Evolutionary conservation across 306 rosid species (phyloP).

Genomic region (Nissolia schottii): DNA sequence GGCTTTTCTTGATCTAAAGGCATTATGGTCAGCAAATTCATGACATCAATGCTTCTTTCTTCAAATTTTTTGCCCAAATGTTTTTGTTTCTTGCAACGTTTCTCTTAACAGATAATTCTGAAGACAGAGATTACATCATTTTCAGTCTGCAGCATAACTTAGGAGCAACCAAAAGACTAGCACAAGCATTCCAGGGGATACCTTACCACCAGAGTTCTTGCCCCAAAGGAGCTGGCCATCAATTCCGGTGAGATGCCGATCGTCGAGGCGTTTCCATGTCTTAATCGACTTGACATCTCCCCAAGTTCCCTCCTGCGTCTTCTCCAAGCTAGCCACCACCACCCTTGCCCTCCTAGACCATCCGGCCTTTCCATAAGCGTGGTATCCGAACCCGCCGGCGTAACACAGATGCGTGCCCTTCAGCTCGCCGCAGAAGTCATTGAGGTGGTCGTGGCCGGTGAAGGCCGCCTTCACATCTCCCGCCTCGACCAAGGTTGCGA

Average conservation of each 20-base stretch:
- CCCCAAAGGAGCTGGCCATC: constrained; percentile 67
- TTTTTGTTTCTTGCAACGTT: not conserved
- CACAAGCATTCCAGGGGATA: not conserved
- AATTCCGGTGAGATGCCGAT: constrained; percentile 52
- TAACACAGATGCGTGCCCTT: constrained; percentile 69
- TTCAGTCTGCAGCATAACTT: constrained; percentile 5
- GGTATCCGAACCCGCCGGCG: constrained; percentile 93
- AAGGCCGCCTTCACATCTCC: constrained; percentile 93
- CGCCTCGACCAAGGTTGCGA: constrained; percentile 73
- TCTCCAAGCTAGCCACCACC: constrained; percentile 72
- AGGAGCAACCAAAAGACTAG: constrained; percentile 1
- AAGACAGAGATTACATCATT: not conserved
- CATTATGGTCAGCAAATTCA: not conserved
- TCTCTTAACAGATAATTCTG: not conserved
- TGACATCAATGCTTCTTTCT: not conserved
- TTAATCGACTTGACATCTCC: constrained; percentile 74
- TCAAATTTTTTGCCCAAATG: not conserved
- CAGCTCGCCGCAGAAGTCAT: constrained; percentile 84
- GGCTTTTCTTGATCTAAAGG: not conserved
- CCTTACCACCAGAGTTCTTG: constrained; percentile 58
- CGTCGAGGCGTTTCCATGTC: constrained; percentile 91
- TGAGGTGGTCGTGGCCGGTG: constrained; percentile 84
- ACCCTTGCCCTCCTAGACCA: constrained; percentile 93
- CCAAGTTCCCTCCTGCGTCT: constrained; percentile 51
- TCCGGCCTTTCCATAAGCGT: constrained; percentile 92